Evolutionary conservation across 2,329 filamentous ascomycete genomes (phyloP).

Genomic region (Xylariaceae sp.): DNA sequence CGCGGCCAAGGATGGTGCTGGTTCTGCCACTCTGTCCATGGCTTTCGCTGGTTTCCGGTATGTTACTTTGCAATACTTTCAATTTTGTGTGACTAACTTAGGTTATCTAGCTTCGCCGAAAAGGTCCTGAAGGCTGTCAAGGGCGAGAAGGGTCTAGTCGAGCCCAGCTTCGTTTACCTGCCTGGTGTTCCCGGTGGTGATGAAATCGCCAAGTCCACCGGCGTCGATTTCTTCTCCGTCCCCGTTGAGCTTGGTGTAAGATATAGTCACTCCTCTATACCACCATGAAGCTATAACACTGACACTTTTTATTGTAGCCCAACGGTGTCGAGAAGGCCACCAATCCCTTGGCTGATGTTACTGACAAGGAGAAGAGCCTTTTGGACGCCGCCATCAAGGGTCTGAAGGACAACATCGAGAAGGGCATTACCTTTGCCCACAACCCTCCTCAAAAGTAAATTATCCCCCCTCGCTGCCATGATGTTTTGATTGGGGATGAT

Average conservation of each 20-base stretch:
- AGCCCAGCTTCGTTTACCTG: constrained; percentile 95
- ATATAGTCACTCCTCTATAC: constrained; percentile 22
- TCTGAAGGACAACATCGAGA: constrained; percentile 88
- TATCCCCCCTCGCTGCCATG: constrained; percentile 31
- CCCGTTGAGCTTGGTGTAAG: constrained; percentile 93
- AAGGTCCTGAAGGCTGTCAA: constrained; percentile 84
- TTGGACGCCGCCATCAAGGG: constrained; percentile 72
- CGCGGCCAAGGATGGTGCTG: constrained; percentile 88
- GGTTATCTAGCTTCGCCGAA: constrained; percentile 82
- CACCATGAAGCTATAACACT: constrained; percentile 12
- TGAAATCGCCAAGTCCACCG: constrained; percentile 78
- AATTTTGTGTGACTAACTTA: constrained; percentile 13
- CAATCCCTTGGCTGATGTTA: constrained; percentile 74
- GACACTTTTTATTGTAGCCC: constrained; percentile 50
- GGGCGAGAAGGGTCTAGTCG: constrained; percentile 88
- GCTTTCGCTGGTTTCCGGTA: constrained; percentile 92
- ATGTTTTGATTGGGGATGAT: constrained; percentile 10
- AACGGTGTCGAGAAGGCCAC: constrained; percentile 82
- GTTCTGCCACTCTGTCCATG: constrained; percentile 91
- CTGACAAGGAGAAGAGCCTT: constrained; percentile 85
- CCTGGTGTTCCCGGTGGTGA: constrained; percentile 85
- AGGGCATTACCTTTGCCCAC: constrained; percentile 87
- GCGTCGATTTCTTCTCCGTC: constrained; percentile 91
- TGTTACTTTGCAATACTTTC: constrained; percentile 23
- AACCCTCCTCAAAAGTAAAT: constrained; percentile 86